phyloP scores from a whole-genome alignment of 1,284 basidiomycete species.

The Malassezia obtusa region DNA sequence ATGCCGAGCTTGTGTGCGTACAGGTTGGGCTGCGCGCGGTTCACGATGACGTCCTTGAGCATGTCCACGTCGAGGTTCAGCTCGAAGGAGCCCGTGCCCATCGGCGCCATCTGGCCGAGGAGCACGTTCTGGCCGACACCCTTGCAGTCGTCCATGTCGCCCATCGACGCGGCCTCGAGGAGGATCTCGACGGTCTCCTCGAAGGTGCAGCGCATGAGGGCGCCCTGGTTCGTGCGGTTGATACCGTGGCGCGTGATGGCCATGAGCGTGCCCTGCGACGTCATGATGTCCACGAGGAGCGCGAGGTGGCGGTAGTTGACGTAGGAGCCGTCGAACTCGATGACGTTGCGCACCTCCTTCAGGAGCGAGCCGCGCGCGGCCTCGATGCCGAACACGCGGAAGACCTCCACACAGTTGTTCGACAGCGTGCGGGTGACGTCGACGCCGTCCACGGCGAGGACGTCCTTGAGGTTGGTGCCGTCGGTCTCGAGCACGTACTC shows the following conservation, averaged over 20 bases:
- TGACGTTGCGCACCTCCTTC: slow-evolving; percentile 71
- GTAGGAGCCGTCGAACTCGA: slow-evolving; percentile 98
- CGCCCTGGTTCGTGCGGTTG: slow-evolving; percentile 66
- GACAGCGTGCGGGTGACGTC: slow-evolving; percentile 86
- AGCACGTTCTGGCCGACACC: slow-evolving; percentile 97
- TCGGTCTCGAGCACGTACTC: slow-evolving; percentile 98
- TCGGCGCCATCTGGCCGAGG: slow-evolving; percentile 93
- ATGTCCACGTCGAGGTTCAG: slow-evolving; percentile 93
- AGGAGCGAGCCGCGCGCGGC: slow-evolving; percentile 87
- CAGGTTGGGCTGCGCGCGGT: slow-evolving; percentile 69
- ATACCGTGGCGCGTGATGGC: slow-evolving; percentile 99
- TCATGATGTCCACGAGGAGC: slow-evolving; percentile 95
- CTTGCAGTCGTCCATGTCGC: slow-evolving; percentile 94
- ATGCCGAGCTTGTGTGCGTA: slow-evolving; percentile 50
- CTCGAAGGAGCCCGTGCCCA: slow-evolving; percentile 64
- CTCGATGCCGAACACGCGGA: slow-evolving; percentile 95
- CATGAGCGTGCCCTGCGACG: slow-evolving; percentile 88
- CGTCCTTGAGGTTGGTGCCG: slow-evolving; percentile 53
- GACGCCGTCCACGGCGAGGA: slow-evolving; percentile 89
- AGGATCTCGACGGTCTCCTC: slow-evolving; percentile 99
- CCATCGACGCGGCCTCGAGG: slow-evolving; percentile 95
- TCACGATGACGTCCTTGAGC: slow-evolving; percentile 97
- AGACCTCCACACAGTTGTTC: slow-evolving; percentile 92
- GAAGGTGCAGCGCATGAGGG: slow-evolving; percentile 95
- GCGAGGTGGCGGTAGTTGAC: slow-evolving; percentile 98